A percentile compares a stretch with the other conserved stretches of the same genome.
phyloP scores from a whole-genome alignment of 176 grass and related monocot species.

The Bothriochloa decipiens region DNA sequence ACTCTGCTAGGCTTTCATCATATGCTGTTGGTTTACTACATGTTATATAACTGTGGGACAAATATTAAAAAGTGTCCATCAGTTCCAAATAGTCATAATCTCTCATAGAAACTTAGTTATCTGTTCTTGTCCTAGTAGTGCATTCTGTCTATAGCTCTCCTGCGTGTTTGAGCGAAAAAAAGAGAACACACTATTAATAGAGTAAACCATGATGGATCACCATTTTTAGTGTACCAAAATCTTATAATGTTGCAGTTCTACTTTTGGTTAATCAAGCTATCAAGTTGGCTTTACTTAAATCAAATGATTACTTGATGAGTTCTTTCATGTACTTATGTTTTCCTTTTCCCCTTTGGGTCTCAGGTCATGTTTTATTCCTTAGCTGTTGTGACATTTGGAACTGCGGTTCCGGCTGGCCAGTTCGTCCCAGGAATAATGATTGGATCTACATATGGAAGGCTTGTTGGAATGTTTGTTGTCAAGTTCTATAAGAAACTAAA shows the following conservation, averaged over 20 bases:
- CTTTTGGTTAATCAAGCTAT: background rate
- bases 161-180: background rate
- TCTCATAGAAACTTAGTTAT: background rate
- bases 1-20: conserved; percentile 21
- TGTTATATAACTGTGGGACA: conserved; percentile 7
- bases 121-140: background rate
- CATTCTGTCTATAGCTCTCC: background rate
- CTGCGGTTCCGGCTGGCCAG: conserved; percentile 97
- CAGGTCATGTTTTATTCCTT: conserved; percentile 99
- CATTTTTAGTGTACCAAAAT: background rate
- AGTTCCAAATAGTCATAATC: conserved; percentile 15
- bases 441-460: conserved; percentile 97
- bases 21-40: conserved; percentile 27
- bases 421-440: conserved; percentile 99
- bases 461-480: conserved; percentile 96
- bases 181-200: background rate
- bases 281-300: conserved; percentile 10
- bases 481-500: conserved; percentile 94
- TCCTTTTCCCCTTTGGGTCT: background rate
- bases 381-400: conserved; percentile 95
- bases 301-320: background rate
- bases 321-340: conserved; percentile 17
- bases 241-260: conserved; percentile 1
- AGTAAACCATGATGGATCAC: background rate
- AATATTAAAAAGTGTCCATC: background rate